phyloP scores from a whole-genome alignment of 176 grass and related monocot species.

The Aegilops umbellulata region DNA sequence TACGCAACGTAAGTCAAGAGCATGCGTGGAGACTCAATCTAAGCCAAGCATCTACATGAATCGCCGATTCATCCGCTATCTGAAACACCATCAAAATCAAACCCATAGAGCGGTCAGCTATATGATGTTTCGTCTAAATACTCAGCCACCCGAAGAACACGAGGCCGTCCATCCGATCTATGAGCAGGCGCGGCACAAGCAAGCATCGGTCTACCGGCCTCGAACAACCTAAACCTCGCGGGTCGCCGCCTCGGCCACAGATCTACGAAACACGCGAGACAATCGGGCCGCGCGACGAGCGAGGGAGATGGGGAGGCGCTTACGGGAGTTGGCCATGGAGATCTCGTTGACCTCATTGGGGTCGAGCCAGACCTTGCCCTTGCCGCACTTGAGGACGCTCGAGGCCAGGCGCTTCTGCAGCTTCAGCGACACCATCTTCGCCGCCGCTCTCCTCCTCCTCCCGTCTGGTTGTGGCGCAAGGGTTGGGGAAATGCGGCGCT shows the following conservation, averaged over 20 bases:
- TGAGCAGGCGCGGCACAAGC: background rate
- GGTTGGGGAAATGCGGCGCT: background rate
- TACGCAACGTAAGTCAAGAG: no score
- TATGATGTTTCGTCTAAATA: background rate
- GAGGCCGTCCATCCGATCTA: background rate
- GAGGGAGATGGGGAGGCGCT: background rate
- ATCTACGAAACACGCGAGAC: background rate
- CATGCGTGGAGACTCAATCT: background rate
- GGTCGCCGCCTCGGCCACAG: background rate
- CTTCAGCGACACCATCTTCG: slow-evolving; percentile 56
- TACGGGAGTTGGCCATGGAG: slow-evolving; percentile 71
- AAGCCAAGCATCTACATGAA: background rate
- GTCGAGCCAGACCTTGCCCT: slow-evolving; percentile 73
- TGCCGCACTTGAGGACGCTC: slow-evolving; percentile 68
- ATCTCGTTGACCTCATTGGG: slow-evolving; percentile 77
- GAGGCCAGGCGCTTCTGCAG: slow-evolving; percentile 59
- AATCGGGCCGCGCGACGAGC: background rate
- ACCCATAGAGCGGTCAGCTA: background rate
- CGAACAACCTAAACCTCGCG: no score
- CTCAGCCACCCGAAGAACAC: background rate
- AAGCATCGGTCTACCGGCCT: background rate
- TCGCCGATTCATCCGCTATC: background rate
- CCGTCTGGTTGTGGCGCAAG: slow-evolving; percentile 1
- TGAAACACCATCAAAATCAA: background rate
- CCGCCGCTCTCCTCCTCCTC: slow-evolving; percentile 1